Conservation (phyloP, 73 alveolate genomes). For the Paraurostyla sp. region DNA sequence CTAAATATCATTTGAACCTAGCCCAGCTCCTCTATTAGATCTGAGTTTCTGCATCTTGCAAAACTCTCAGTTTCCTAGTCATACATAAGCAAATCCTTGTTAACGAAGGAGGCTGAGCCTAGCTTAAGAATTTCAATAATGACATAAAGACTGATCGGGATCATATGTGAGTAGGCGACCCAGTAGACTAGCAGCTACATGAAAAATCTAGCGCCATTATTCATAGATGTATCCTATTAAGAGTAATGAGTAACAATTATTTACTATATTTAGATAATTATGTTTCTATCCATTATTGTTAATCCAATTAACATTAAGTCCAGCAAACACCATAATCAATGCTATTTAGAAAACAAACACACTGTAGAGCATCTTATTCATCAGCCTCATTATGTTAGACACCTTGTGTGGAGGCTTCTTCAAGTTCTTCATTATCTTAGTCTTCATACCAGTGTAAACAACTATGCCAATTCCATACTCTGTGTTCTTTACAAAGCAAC, state of each 20-base stretch:
- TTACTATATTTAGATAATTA: conserved; percentile 40
- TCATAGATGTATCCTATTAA: not conserved
- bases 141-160: conserved; percentile 90
- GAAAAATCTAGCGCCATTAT: conserved; percentile 9
- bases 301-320: conserved; percentile 53
- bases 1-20: conserved; percentile 86
- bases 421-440: conserved; percentile 94
- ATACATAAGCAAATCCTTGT: conserved; percentile 80
- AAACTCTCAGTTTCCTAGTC: conserved; percentile 67
- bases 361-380: conserved; percentile 75
- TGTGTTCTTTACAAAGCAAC: conserved; percentile 88
- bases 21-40: conserved; percentile 90
- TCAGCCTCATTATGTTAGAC: conserved; percentile 69
- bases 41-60: conserved; percentile 81
- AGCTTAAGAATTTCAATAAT: conserved; percentile 82
- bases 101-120: conserved; percentile 75
- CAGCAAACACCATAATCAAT: conserved; percentile 55
- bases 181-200: conserved; percentile 62
- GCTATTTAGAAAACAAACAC: conserved; percentile 68
- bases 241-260: not conserved
- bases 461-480: conserved; percentile 89
- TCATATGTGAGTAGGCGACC: conserved; percentile 78
- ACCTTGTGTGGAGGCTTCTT: conserved; percentile 81
- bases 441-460: conserved; percentile 94
- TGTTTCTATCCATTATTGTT: conserved; percentile 13